phyloP scores from a whole-genome alignment of 2,329 filamentous ascomycete genomes.

The Fusarium penzigii region DNA sequence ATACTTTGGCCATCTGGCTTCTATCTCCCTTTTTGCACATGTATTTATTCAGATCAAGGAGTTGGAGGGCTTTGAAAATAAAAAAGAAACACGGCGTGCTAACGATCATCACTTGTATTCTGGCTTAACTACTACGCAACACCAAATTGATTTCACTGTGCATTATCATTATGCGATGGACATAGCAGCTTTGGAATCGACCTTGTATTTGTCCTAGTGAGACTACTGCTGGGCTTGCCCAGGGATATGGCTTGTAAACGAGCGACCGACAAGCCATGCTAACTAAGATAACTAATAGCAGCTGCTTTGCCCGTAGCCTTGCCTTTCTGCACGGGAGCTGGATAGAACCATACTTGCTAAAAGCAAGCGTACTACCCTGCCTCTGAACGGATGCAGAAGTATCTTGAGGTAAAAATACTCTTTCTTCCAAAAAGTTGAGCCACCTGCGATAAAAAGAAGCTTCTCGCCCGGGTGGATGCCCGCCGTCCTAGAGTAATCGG shows the following conservation, averaged over 20 bases:
- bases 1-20: too few relatives aligned
- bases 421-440: constrained; percentile 27
- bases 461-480: constrained; percentile 33
- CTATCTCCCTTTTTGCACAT: too few relatives aligned
- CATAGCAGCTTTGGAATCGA: constrained; percentile 31
- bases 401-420: constrained; percentile 27
- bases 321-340: constrained; percentile 26
- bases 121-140: not conserved
- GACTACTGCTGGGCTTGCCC: constrained; percentile 38
- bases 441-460: constrained; percentile 20
- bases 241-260: constrained; percentile 30
- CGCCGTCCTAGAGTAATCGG: constrained; percentile 35
- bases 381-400: constrained; percentile 19
- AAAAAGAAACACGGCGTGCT: too few relatives aligned
- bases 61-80: too few relatives aligned
- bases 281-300: constrained; percentile 12
- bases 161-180: not conserved
- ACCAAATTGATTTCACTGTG: constrained; percentile 6
- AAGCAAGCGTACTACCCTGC: constrained; percentile 7
- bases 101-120: too few relatives aligned
- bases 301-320: constrained; percentile 34
- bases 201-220: constrained; percentile 33
- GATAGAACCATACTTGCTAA: constrained; percentile 9
- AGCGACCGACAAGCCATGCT: constrained; percentile 38
- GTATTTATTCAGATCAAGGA: too few relatives aligned